Percentiles rank a stretch among this genome's conserved stretches.
These are phyloP conservation scores for Setomelanomma holmii DNA, from an alignment of 2,329 filamentous ascomycete genomes.

Conservation along the genomic window DNA sequence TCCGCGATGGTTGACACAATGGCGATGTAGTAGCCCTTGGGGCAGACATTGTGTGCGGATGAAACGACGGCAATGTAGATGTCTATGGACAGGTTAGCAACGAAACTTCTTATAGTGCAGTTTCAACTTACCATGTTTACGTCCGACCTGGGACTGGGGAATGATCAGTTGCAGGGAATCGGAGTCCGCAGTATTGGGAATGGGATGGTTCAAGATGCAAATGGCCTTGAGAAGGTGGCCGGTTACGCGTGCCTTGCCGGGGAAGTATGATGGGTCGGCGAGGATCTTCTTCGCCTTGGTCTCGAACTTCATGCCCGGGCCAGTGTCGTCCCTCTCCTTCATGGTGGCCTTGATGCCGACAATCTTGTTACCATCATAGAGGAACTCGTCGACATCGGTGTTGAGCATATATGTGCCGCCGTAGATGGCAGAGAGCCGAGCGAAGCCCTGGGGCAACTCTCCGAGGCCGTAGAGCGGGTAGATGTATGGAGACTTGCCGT, in stretches of 20 bases:
- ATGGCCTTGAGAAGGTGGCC: conserved; percentile 95
- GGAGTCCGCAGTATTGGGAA: conserved; percentile 84
- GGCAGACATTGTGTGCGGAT: conserved; percentile 95
- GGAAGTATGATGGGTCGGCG: conserved; percentile 96
- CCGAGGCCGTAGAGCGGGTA: conserved; percentile 97
- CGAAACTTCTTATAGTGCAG: not conserved
- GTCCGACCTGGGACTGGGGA: conserved; percentile 94
- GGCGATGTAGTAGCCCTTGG: conserved; percentile 98
- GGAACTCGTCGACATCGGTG: conserved; percentile 87
- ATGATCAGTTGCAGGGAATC: conserved; percentile 97
- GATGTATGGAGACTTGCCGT: conserved; percentile 99
- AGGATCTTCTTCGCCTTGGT: conserved; percentile 97
- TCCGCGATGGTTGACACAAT: conserved; percentile 98
- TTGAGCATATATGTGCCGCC: conserved; percentile 99
- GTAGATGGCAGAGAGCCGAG: conserved; percentile 96
- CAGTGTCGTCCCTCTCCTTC: conserved; percentile 79
- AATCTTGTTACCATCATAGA: conserved; percentile 86
- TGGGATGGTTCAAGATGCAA: conserved; percentile 94
- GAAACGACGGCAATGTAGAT: conserved; percentile 98
- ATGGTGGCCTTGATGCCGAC: conserved; percentile 97
- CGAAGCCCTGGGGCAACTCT: conserved; percentile 97
- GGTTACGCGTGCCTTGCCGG: conserved; percentile 82
- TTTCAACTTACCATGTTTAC: conserved; percentile 82
- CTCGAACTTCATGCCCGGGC: conserved; percentile 84
- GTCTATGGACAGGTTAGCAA: conserved; percentile 63